Base-by-base conservation (phyloP, 2,329 filamentous ascomycete species). In the Monosporascus ibericus region DNA sequence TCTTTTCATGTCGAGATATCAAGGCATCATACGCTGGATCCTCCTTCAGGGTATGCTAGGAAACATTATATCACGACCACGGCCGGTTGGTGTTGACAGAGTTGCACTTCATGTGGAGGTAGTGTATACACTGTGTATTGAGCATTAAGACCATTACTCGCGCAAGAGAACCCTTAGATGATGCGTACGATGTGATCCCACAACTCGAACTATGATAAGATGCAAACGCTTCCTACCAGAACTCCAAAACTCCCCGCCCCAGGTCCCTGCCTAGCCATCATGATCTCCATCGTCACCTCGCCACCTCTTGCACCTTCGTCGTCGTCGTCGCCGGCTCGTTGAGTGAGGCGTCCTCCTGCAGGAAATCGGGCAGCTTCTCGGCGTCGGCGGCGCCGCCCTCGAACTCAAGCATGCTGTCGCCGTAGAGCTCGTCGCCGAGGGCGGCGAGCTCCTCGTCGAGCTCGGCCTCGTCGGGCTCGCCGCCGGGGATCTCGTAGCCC, bases 371-470 rank as follows among this genome's bases (percentile, higher is more conserved):
- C 60, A 95, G 77, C 47, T 81, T 83, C 11, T 63, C 63, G 25
- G 75, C 75, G 48, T 70, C 72, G 39, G 70, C 78, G 6, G 71
- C 75, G 52, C 83, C 78, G 48, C 81, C 81, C 67, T 95, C 92
- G 62, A 95, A 79, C 73, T 96, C 89, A n/a, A 90, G 42, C 39
- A 42, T 14, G 39, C 39, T 20, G 14, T 46, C 42, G 42, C 20
- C 42, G 24, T 46, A 46, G 11, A 46, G 87, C 73, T 99, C 94
- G 63, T 96, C 87, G 1, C 92, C 92, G 37, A 99, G 72, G 6
- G 94, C 92, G 76, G 99, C 94, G 49, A 99, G 74, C 77, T 99
- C 94, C 4, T 94, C 94, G 74, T 99, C 94, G 55, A 99, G 73
- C 75, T 99, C 94, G 2, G 88, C 85, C 81, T 99, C 94, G 69